phyloP scores from a whole-genome alignment of 768 basidiomycete species.

The Leccinum rimulosum region DNA sequence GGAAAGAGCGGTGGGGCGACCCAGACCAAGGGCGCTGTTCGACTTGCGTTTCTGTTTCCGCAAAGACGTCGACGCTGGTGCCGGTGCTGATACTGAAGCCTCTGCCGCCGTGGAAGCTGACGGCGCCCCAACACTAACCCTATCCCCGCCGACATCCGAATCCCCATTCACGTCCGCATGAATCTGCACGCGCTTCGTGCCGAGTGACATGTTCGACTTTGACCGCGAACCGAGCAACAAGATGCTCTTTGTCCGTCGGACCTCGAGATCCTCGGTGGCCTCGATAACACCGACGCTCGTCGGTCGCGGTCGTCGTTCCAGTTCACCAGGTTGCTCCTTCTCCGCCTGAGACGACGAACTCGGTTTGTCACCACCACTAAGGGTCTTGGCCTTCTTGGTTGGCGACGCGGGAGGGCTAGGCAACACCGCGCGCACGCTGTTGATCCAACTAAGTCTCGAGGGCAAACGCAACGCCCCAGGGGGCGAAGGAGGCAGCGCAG shows the following conservation, averaged over 20 bases:
- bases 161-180: slow-evolving; percentile 26
- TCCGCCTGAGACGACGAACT: slow-evolving; percentile 8
- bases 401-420: slow-evolving; percentile 34
- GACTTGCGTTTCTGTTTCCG: slow-evolving; percentile 27
- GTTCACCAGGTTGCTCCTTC: slow-evolving; percentile 6
- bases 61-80: background rate
- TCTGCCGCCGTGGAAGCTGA: background rate
- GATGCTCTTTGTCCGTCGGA: slow-evolving; percentile 33
- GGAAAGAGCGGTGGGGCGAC: background rate
- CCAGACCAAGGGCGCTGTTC: slow-evolving; percentile 10
- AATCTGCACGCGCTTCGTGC: slow-evolving; percentile 29
- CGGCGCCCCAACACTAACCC: background rate
- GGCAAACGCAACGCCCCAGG: slow-evolving; percentile 32
- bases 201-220: slow-evolving; percentile 22
- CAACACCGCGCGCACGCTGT: slow-evolving; percentile 22
- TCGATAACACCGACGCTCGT: slow-evolving; percentile 32
- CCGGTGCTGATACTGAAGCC: background rate
- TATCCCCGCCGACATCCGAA: slow-evolving; percentile 1
- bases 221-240: slow-evolving; percentile 29
- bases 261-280: slow-evolving; percentile 23
- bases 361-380: background rate
- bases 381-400: slow-evolving; percentile 12
- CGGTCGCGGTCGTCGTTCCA: slow-evolving; percentile 18
- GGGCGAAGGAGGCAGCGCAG: slow-evolving; percentile 24
- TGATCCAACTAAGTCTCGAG: slow-evolving; percentile 32